Evolutionary conservation across 805 yeast species (phyloP).

Genomic region (Pichia ethanolica): DNA sequence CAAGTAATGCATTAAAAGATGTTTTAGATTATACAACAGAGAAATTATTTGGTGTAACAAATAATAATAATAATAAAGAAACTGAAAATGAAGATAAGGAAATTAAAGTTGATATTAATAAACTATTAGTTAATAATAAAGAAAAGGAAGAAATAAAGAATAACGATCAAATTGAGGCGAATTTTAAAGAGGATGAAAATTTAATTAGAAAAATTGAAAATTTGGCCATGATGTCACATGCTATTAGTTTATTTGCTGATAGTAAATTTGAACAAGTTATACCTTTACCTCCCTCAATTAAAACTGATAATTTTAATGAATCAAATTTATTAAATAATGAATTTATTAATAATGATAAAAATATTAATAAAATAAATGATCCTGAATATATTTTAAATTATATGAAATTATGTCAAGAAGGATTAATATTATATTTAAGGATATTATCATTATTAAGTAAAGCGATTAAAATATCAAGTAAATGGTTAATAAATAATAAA

Average conservation of each 20-base stretch:
- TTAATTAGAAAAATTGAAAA: slow-evolving; percentile 50
- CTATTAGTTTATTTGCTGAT: slow-evolving; percentile 81
- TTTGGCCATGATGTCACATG: slow-evolving; percentile 85
- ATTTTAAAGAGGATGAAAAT: neutral
- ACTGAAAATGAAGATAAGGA: neutral
- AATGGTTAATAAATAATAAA: slow-evolving; percentile 72
- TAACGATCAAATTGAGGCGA: neutral
- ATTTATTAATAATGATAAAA: slow-evolving; percentile 20
- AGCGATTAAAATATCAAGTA: slow-evolving; percentile 80
- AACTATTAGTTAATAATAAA: no score
- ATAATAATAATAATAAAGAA: neutral
- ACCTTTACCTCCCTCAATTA: slow-evolving; percentile 56
- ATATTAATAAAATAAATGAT: slow-evolving; percentile 20
- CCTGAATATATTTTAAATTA: slow-evolving; percentile 49
- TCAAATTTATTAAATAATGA: slow-evolving; percentile 17
- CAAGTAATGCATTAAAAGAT: slow-evolving; percentile 81
- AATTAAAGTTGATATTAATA: neutral
- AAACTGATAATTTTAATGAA: neutral
- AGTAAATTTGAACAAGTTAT: slow-evolving; percentile 80
- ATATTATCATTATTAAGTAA: slow-evolving; percentile 72
- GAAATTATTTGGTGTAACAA: slow-evolving; percentile 59
- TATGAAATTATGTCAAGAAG: slow-evolving; percentile 69
- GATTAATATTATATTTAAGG: slow-evolving; percentile 78
- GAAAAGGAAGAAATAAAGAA: no score
- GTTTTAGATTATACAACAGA: slow-evolving; percentile 87